Base-by-base conservation (phyloP, 2,329 filamentous ascomycete genomes). In the Parastagonospora avenae region DNA sequence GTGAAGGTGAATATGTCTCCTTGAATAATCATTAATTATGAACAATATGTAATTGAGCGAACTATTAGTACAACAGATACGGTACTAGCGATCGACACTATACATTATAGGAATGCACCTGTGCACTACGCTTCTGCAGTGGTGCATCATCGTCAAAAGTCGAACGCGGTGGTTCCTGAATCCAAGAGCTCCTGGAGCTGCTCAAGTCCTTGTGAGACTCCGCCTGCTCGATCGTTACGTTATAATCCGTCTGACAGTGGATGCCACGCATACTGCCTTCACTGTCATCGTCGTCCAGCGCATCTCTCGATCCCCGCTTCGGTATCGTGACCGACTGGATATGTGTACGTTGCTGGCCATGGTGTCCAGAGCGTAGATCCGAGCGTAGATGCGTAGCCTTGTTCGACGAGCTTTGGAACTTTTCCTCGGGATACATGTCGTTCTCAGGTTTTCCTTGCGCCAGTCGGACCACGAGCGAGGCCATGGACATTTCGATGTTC, bases 401-500 rank as follows among this genome's bases (percentile, higher is more conserved):
- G 12, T 29, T 41, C 14, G 45, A 41, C 2, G 60, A 60, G 38
- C 55, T 64, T 19, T 49, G 16, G 42, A 64, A 59, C 2, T 54
- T 46, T 14, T 61, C 53, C 14, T 61, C 53, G 11, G 58, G 42
- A 32, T 59, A 43, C 56, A 65, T 65, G 42, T 70, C 68, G 42
- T 67, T 70, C 37, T 68, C 59, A 2, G 60, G 37, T 28, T 57
- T 63, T 12, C 70, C 66, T 38, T 62, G 55, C 2, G 72, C 72
- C 36, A 74, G 64, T 36, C 68, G 70, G 8, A 70, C 70, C 48
- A 77, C 74, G 5, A 77, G 67, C 1, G 71, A 70, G 6, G 75
- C 74, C 74, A 78, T 77, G 51, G 68, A 69, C 73, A 77, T 74
- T 60, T 78, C 76, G 48, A 77, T 77, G 57, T 78, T 76, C 46